phyloP scores from a whole-genome alignment of 768 basidiomycete genomes.

The Exidia glandulosa region DNA sequence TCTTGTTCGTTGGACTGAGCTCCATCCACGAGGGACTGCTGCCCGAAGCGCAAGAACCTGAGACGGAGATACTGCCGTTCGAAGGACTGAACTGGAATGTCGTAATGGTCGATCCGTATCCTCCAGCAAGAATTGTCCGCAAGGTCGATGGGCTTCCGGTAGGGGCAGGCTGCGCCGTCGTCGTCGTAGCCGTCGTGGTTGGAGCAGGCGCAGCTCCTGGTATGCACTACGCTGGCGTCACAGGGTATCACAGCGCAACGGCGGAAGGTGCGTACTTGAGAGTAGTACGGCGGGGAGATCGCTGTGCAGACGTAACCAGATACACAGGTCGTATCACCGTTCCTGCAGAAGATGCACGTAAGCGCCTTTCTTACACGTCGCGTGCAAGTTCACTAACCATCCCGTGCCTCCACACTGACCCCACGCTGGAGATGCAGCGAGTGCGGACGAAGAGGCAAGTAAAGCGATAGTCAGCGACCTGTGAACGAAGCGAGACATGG shows the following conservation, averaged over 20 bases:
- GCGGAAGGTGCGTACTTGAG: neutral
- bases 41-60: constrained; percentile 19
- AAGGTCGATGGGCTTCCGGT: neutral
- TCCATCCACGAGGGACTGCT: constrained; percentile 51
- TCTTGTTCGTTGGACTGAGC: constrained; percentile 42
- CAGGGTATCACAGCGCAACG: neutral
- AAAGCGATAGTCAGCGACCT: neutral
- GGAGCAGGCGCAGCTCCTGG: neutral
- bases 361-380: neutral
- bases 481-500: neutral
- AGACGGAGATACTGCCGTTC: neutral
- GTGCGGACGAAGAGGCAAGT: neutral
- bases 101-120: neutral
- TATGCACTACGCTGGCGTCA: neutral
- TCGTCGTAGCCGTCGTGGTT: neutral
- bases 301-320: neutral
- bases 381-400: neutral
- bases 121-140: neutral
- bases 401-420: neutral
- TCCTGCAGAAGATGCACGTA: neutral
- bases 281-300: neutral
- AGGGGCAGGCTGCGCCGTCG: neutral
- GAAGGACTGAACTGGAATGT: neutral
- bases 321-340: neutral
- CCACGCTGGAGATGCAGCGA: neutral